Evolutionary conservation across 495 filamentous ascomycete genomes (phyloP).

Genomic region (Talaromyces adpressus): DNA sequence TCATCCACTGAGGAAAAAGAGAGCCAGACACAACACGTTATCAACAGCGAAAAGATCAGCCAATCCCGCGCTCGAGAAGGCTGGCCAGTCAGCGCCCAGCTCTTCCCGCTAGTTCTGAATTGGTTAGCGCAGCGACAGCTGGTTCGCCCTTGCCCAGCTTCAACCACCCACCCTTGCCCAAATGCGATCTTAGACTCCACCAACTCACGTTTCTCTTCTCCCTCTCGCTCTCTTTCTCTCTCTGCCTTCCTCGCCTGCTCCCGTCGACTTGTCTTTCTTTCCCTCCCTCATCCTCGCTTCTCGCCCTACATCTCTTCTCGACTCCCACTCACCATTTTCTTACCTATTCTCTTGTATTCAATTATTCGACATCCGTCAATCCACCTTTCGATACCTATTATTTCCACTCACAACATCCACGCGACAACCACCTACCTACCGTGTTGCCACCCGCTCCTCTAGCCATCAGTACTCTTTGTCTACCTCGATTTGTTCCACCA

Average conservation of each 20-base stretch:
- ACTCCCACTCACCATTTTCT: constrained; percentile 3
- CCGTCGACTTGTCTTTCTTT: constrained; percentile 13
- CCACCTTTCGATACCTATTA: constrained; percentile 3
- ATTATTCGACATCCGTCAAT: constrained; percentile 11
- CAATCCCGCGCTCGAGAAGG: neutral
- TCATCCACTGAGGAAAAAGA: neutral
- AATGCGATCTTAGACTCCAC: neutral
- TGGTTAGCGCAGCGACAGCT: neutral
- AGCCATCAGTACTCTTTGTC: neutral
- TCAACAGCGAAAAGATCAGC: neutral
- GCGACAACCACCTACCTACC: constrained; percentile 6
- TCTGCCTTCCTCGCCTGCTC: constrained; percentile 10
- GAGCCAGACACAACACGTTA: neutral
- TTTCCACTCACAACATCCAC: constrained; percentile 9
- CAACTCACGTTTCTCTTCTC: constrained; percentile 12
- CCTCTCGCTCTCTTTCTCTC: constrained; percentile 12
- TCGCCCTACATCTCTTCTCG: constrained; percentile 3
- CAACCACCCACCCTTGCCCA: constrained; percentile 1
- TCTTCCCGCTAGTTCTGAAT: neutral
- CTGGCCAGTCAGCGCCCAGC: neutral
- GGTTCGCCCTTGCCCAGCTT: neutral
- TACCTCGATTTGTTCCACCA: neutral
- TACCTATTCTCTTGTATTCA: neutral
- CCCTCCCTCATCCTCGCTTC: constrained; percentile 11
- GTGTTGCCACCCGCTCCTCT: neutral